Evolutionary conservation across 164 flowering plant species (phyloP).

Genomic region (Vitis riparia): DNA sequence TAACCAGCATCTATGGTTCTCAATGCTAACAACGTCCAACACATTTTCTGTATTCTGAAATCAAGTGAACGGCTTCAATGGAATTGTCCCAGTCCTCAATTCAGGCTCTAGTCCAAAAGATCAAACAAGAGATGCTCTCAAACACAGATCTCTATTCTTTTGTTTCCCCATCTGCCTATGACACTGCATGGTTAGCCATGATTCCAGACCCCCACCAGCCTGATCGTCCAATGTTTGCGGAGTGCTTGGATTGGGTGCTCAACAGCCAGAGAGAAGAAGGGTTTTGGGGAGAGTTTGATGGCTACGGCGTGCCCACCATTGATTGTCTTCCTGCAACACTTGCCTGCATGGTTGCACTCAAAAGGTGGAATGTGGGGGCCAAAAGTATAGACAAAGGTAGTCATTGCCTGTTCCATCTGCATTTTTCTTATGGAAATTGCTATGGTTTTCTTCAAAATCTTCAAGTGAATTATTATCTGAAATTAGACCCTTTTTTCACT

Average conservation of each 20-base stretch:
- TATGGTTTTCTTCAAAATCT: neutral
- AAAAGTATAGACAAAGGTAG: conserved; percentile 30
- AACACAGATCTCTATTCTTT: conserved; percentile 12
- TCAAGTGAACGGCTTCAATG: neutral
- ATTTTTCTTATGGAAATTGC: neutral
- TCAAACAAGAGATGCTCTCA: conserved; percentile 28
- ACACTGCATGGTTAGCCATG: conserved; percentile 64
- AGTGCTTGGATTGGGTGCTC: conserved; percentile 46
- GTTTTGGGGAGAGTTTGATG: conserved; percentile 40
- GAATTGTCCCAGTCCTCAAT: conserved; percentile 8
- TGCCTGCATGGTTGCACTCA: conserved; percentile 46
- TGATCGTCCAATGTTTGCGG: conserved; percentile 28
- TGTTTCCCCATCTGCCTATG: conserved; percentile 48
- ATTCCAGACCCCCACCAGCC: conserved; percentile 24
- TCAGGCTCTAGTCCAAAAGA: conserved; percentile 10
- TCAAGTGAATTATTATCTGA: too few species aligned
- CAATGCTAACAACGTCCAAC: too few species aligned
- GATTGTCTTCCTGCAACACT: conserved; percentile 39
- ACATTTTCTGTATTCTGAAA: too few species aligned
- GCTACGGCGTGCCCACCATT: conserved; percentile 23
- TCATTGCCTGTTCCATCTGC: neutral
- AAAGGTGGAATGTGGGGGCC: conserved; percentile 33
- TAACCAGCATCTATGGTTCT: too few species aligned
- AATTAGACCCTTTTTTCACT: neutral
- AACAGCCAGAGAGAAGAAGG: conserved; percentile 40